Conservation (phyloP, 2,329 filamentous ascomycete genomes). For the Paraconiothyrium brasiliense region DNA sequence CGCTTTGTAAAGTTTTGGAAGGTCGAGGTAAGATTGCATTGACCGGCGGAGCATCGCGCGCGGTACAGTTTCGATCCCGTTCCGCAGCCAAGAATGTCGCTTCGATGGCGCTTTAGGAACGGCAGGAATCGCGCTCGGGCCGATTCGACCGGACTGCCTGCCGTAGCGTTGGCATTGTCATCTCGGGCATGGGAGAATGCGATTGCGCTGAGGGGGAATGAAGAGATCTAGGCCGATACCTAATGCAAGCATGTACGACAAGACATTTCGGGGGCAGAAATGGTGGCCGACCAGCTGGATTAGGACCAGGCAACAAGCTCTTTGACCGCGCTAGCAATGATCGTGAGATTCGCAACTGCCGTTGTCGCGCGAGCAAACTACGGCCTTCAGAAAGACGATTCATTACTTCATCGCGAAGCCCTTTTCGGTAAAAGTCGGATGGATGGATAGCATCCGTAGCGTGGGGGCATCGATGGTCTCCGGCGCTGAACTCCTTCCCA, state of each 20-base stretch:
- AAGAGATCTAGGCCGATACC: not conserved
- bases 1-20: slow-evolving; percentile 33
- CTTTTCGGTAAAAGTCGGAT: slow-evolving; percentile 1
- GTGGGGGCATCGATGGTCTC: slow-evolving; percentile 7
- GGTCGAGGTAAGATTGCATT: slow-evolving; percentile 26
- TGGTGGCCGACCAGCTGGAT: not conserved
- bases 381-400: not conserved
- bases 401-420: not conserved
- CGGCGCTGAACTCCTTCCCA: slow-evolving; percentile 9
- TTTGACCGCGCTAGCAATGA: not conserved
- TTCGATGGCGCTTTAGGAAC: not conserved
- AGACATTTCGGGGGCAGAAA: not conserved
- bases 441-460: slow-evolving; percentile 8
- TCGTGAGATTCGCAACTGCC: not conserved
- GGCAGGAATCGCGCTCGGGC: slow-evolving; percentile 4
- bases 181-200: not conserved
- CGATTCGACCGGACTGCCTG: not conserved
- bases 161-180: not conserved
- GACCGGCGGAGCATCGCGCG: slow-evolving; percentile 1
- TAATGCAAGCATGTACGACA: not conserved
- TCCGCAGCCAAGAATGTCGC: slow-evolving; percentile 22
- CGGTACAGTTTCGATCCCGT: slow-evolving; percentile 10
- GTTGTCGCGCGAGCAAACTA: not conserved
- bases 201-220: not conserved
- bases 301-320: not conserved